Evolutionary conservation across 768 basidiomycete species (phyloP).

Genomic region (Phanerodontia chrysosporium): DNA sequence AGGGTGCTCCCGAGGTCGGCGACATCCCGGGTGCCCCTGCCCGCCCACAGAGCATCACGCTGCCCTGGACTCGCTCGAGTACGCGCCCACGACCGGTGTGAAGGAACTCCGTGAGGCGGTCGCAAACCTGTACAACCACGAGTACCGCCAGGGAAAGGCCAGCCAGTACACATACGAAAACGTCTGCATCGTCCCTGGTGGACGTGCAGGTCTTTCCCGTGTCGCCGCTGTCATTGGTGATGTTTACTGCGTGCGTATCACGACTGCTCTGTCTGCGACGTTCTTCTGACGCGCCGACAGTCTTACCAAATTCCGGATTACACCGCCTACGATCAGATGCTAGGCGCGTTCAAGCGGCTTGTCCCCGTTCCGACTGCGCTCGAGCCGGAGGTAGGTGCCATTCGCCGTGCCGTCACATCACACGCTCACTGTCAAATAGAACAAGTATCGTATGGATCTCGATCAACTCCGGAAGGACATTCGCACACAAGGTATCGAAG

Average conservation of each 20-base stretch:
- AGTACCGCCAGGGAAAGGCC: conserved; percentile 74
- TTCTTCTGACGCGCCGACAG: conserved; percentile 29
- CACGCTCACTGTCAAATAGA: conserved; percentile 15
- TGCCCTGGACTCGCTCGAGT: conserved; percentile 79
- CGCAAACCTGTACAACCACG: conserved; percentile 83
- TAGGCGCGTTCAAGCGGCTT: conserved; percentile 82
- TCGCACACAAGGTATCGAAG: conserved; percentile 74
- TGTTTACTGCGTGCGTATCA: conserved; percentile 64
- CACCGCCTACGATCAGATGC: conserved; percentile 82
- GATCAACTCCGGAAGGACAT: conserved; percentile 84
- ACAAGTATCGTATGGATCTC: conserved; percentile 74
- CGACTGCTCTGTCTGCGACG: conserved; percentile 2
- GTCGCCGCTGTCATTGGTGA: conserved; percentile 90
- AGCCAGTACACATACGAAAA: conserved; percentile 92
- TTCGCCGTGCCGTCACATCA: neutral
- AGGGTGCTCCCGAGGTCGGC: conserved; percentile 88
- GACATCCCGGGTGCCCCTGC: conserved; percentile 70
- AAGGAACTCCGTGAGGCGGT: conserved; percentile 87
- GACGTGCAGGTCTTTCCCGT: conserved; percentile 84
- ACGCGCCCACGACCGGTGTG: conserved; percentile 90
- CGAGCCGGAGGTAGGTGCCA: conserved; percentile 36
- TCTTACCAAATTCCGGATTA: conserved; percentile 92
- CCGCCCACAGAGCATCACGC: conserved; percentile 59
- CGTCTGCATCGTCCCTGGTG: conserved; percentile 92
- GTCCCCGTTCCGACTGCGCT: conserved; percentile 88